These are phyloP conservation scores for Claviceps maximensis DNA, from an alignment of 2,329 filamentous ascomycete species.

Conservation along the genomic window DNA sequence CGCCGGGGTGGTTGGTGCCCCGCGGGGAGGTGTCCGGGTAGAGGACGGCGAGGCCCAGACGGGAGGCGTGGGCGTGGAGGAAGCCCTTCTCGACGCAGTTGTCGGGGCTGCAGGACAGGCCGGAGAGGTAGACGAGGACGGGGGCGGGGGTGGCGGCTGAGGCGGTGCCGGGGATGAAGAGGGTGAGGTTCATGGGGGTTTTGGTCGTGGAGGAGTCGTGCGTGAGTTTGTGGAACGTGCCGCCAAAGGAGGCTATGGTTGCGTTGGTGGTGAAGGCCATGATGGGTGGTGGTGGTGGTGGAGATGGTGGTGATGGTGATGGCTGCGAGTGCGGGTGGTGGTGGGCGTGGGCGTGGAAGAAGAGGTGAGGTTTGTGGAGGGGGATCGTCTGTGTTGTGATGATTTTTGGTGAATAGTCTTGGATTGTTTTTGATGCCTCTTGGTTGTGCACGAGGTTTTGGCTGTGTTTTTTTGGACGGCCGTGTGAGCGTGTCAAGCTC, in stretches of 20 bases:
- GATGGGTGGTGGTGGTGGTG: neutral
- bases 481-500: too few species aligned
- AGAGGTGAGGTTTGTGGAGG: too few species aligned
- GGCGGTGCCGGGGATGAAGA: slow-evolving; percentile 74
- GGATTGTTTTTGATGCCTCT: too few species aligned
- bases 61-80: slow-evolving; percentile 70
- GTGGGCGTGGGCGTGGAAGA: too few species aligned
- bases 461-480: too few species aligned
- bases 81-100: slow-evolving; percentile 76
- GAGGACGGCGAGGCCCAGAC: slow-evolving; percentile 77
- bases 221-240: slow-evolving; percentile 85
- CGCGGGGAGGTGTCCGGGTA: slow-evolving; percentile 93
- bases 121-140: slow-evolving; percentile 84
- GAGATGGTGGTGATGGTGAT: neutral
- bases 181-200: slow-evolving; percentile 84
- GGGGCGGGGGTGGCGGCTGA: slow-evolving; percentile 46
- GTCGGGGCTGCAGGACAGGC: slow-evolving; percentile 87
- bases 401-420: too few species aligned
- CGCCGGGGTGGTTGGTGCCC: slow-evolving; percentile 65
- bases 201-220: slow-evolving; percentile 68
- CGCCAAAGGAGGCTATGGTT: slow-evolving; percentile 82
- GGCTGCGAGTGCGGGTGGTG: too few species aligned
- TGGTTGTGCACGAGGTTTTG: too few species aligned
- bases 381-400: too few species aligned
- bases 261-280: slow-evolving; percentile 87